phyloP scores from a whole-genome alignment of 768 basidiomycete species.

The Pleurotus eryngii region DNA sequence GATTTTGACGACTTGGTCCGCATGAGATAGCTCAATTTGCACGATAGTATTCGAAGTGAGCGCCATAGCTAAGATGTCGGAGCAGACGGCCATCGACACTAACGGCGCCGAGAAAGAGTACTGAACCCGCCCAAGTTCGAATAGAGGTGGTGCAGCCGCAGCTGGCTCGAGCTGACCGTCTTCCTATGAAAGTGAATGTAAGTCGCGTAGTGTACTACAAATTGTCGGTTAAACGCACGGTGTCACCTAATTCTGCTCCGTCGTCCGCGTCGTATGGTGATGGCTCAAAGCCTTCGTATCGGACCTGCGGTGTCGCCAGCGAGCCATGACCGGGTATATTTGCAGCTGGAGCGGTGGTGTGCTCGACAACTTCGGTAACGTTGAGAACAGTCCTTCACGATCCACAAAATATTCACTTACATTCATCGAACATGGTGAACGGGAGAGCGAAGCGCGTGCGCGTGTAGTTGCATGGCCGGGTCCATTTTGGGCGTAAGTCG shows the following conservation, averaged over 20 bases:
- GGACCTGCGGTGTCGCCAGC: constrained; percentile 52
- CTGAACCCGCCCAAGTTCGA: constrained; percentile 87
- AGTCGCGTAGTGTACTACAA: neutral
- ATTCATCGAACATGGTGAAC: constrained; percentile 60
- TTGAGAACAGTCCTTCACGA: constrained; percentile 8
- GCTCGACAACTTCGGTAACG: constrained; percentile 72
- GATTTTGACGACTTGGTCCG: constrained; percentile 83
- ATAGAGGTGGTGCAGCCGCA: constrained; percentile 53
- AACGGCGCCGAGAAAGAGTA: constrained; percentile 85
- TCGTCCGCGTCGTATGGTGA: constrained; percentile 56
- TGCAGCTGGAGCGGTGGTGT: constrained; percentile 54
- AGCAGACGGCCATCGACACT: constrained; percentile 77
- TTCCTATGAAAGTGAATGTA: constrained; percentile 23
- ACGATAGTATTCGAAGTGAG: constrained; percentile 73
- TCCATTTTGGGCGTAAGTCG: neutral
- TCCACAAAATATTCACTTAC: constrained; percentile 32
- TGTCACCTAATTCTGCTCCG: constrained; percentile 33
- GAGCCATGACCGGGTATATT: constrained; percentile 26
- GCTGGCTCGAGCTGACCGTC: constrained; percentile 20
- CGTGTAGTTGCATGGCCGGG: neutral
- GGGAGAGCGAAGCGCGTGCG: neutral
- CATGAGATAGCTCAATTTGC: constrained; percentile 84
- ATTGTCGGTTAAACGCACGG: constrained; percentile 16
- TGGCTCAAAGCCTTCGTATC: constrained; percentile 88
- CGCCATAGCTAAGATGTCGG: constrained; percentile 85